Conservation (phyloP, 2,329 filamentous ascomycete genomes). For the Blastomyces parvus region DNA sequence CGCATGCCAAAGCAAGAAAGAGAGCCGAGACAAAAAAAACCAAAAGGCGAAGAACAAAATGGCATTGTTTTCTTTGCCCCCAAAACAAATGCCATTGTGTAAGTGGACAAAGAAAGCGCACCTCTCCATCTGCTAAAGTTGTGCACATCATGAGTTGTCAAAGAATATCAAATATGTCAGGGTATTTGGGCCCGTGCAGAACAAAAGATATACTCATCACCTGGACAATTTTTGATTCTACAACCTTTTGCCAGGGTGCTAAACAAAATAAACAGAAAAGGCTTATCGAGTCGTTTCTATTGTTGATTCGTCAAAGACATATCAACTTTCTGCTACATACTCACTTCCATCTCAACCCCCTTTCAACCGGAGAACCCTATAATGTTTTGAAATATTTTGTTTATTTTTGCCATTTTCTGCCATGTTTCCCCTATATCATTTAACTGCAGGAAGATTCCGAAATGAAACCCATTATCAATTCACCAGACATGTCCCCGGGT, state of each 20-base stretch:
- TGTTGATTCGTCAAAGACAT: background rate
- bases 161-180: background rate
- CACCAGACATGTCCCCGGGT: background rate
- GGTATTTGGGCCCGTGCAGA: no score
- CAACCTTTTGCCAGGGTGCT: background rate
- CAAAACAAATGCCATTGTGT: slow-evolving; percentile 4
- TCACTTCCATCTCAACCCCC: background rate
- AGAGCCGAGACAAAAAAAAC: background rate
- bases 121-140: background rate
- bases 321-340: background rate
- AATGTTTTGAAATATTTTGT: background rate
- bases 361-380: background rate
- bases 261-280: background rate
- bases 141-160: background rate
- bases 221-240: background rate
- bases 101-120: background rate
- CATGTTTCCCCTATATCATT: background rate
- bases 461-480: background rate
- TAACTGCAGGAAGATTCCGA: background rate
- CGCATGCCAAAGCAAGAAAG: background rate
- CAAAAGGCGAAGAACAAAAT: background rate
- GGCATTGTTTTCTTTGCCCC: background rate
- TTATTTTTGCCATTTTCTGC: background rate
- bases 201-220: background rate
- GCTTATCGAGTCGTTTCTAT: background rate